Conservation (phyloP, 1,284 basidiomycete species). For the Agaricales sp. region DNA sequence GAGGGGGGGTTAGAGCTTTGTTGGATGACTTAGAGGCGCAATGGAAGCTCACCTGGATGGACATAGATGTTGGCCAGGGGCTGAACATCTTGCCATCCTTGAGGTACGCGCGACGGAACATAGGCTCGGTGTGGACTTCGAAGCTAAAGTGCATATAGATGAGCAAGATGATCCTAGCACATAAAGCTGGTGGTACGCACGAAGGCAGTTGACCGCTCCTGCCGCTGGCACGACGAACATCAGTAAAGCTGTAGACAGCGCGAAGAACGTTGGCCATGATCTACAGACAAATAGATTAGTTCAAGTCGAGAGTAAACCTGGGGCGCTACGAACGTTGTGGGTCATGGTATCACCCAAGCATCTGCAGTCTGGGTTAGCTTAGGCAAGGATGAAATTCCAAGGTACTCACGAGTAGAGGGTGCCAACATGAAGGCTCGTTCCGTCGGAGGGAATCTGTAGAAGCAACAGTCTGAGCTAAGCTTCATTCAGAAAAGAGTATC, state of each 20-base stretch:
- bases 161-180: too few relatives aligned
- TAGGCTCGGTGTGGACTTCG: neutral
- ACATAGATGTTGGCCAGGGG: slow-evolving; percentile 1
- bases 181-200: neutral
- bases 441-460: neutral
- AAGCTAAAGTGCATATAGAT: too few relatives aligned
- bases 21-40: too few relatives aligned
- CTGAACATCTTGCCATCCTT: neutral
- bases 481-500: neutral
- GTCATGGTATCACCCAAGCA: neutral
- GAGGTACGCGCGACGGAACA: neutral
- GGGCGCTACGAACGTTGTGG: neutral
- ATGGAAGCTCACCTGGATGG: slow-evolving; percentile 2
- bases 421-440: neutral
- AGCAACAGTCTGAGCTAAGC: neutral
- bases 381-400: too few relatives aligned
- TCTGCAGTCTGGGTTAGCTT: too few relatives aligned
- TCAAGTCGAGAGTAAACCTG: neutral
- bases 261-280: neutral
- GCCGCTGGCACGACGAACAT: neutral
- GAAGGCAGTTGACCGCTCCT: neutral
- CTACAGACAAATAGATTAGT: neutral
- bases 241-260: neutral
- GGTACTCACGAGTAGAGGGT: neutral
- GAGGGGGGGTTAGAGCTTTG: too few relatives aligned